Evolutionary conservation across 176 grass and related monocot species (phyloP).

Genomic region (Areca catechu): DNA sequence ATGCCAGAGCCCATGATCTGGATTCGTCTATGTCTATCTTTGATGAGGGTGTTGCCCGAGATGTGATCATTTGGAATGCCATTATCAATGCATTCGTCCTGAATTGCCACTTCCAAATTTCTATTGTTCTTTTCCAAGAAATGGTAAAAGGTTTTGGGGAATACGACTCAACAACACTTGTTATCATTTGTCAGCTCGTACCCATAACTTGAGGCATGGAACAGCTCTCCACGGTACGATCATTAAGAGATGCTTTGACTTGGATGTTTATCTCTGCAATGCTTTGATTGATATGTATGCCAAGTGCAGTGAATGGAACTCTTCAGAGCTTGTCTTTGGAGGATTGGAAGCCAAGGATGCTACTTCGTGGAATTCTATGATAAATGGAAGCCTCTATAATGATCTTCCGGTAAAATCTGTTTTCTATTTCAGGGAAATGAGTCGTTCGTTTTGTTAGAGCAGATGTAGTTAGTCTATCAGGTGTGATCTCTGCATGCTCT

Average conservation of each 20-base stretch:
- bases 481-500: slow-evolving; percentile 36
- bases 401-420: slow-evolving; percentile 19
- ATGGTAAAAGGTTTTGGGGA: slow-evolving; percentile 29
- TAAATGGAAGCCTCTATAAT: slow-evolving; percentile 45
- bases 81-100: slow-evolving; percentile 25
- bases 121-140: slow-evolving; percentile 27
- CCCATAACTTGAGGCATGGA: slow-evolving; percentile 22
- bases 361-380: slow-evolving; percentile 70
- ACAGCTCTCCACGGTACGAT: slow-evolving; percentile 32
- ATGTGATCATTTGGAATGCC: slow-evolving; percentile 68
- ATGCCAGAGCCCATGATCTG: slow-evolving; percentile 28
- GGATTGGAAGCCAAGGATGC: slow-evolving; percentile 41
- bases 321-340: slow-evolving; percentile 39
- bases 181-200: slow-evolving; percentile 46
- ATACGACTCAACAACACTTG: slow-evolving; percentile 39
- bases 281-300: slow-evolving; percentile 72
- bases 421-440: slow-evolving; percentile 63
- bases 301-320: slow-evolving; percentile 33
- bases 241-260: slow-evolving; percentile 26
- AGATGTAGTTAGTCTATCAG: slow-evolving; percentile 56
- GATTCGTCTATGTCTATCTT: slow-evolving; percentile 33
- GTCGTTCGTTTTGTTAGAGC: neutral
- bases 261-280: slow-evolving; percentile 32
- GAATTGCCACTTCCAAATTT: slow-evolving; percentile 12
- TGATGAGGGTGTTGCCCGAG: slow-evolving; percentile 27